Evolutionary conservation across 257 asterid genomes (phyloP).

Genomic region (Paulownia fortunei): DNA sequence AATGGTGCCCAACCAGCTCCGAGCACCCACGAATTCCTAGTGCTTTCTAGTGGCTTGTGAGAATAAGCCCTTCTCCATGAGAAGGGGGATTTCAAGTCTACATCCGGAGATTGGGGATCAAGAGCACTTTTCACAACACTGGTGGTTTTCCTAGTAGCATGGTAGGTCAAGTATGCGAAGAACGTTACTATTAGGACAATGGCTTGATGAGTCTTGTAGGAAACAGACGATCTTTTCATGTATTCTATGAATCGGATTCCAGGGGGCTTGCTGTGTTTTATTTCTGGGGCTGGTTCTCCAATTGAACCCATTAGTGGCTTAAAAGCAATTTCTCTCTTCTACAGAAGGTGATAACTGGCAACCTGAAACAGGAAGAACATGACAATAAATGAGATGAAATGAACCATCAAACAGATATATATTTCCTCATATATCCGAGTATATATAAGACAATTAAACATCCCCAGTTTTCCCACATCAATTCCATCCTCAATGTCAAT

Average conservation of each 20-base stretch:
- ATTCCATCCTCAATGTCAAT: slow-evolving; percentile 13
- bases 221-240: slow-evolving; percentile 59
- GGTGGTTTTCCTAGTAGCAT: slow-evolving; percentile 92
- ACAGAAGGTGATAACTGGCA: slow-evolving; percentile 14
- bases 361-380: slow-evolving; percentile 41
- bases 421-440: not conserved
- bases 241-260: slow-evolving; percentile 68
- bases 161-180: slow-evolving; percentile 80
- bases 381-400: slow-evolving; percentile 9
- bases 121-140: slow-evolving; percentile 95
- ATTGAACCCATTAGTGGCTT: slow-evolving; percentile 62
- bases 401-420: not conserved
- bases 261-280: slow-evolving; percentile 57
- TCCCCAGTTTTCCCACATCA: not conserved
- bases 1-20: slow-evolving; percentile 94
- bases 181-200: slow-evolving; percentile 80
- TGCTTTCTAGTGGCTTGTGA: slow-evolving; percentile 40
- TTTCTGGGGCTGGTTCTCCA: slow-evolving; percentile 35
- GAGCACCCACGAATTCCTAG: slow-evolving; percentile 39
- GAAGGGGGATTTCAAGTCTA: slow-evolving; percentile 41
- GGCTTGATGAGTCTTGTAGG: slow-evolving; percentile 82
- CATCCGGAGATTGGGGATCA: slow-evolving; percentile 76
- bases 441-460: not conserved
- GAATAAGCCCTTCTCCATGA: slow-evolving; percentile 56
- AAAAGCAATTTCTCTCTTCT: slow-evolving; percentile 12